Evolutionary conservation across 805 yeast genomes (phyloP).

Genomic region (Scheffersomyces stipitis): DNA sequence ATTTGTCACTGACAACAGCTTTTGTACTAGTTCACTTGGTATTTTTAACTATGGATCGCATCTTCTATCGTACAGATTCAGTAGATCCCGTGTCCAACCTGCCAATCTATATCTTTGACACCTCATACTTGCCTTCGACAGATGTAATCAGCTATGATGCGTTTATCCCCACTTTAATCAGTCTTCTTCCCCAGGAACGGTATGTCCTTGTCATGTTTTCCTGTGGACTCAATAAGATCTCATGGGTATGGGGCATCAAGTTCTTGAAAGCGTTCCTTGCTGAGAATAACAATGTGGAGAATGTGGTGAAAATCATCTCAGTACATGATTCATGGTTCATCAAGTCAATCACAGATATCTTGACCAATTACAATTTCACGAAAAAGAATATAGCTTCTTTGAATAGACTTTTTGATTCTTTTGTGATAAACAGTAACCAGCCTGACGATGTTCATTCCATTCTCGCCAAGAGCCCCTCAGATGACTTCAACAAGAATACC

Average conservation of each 20-base stretch:
- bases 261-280: slow-evolving; percentile 58
- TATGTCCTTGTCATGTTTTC: slow-evolving; percentile 76
- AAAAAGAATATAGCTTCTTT: slow-evolving; percentile 27
- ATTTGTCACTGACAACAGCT: too few species aligned
- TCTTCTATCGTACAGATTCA: slow-evolving; percentile 59
- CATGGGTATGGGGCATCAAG: slow-evolving; percentile 69
- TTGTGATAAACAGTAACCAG: slow-evolving; percentile 11
- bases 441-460: too few species aligned
- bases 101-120: slow-evolving; percentile 81
- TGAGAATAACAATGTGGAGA: slow-evolving; percentile 45
- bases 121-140: slow-evolving; percentile 72
- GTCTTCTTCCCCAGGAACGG: slow-evolving; percentile 57
- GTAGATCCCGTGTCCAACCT: slow-evolving; percentile 64
- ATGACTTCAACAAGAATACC: slow-evolving; percentile 9
- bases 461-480: slow-evolving; percentile 1
- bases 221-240: slow-evolving; percentile 69
- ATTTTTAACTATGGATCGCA: slow-evolving; percentile 30
- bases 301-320: slow-evolving; percentile 61
- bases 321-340: slow-evolving; percentile 93
- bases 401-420: slow-evolving; percentile 26
- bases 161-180: slow-evolving; percentile 57
- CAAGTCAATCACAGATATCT: slow-evolving; percentile 70
- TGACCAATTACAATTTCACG: slow-evolving; percentile 56
- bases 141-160: slow-evolving; percentile 44
- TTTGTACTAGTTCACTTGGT: neutral